Conservation (phyloP, 148 eudicot genomes). For the Chenopodium formosanum region DNA sequence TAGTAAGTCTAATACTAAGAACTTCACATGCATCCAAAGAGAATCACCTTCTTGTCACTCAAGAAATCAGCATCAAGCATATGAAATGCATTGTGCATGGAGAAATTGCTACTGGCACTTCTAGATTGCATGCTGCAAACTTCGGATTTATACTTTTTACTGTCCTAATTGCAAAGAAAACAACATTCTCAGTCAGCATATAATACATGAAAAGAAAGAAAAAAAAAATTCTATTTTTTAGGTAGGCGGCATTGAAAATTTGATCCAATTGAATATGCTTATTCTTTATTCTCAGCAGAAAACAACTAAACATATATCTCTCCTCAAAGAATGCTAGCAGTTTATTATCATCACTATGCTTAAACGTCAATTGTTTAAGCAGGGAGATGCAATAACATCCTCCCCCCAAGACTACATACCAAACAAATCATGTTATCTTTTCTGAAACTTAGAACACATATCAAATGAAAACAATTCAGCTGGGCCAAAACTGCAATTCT, state of each 20-base stretch:
- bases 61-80: slow-evolving; percentile 73
- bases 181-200: neutral
- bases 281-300: neutral
- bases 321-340: neutral
- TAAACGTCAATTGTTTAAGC: neutral
- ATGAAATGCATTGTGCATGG: slow-evolving; percentile 36
- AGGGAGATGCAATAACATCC: no score
- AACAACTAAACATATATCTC: neutral
- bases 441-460: no score
- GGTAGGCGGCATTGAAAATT: neutral
- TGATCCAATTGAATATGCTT: neutral
- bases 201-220: neutral
- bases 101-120: slow-evolving; percentile 25
- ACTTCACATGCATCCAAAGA: neutral
- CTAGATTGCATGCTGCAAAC: slow-evolving; percentile 21
- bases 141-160: slow-evolving; percentile 31
- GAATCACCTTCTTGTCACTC: slow-evolving; percentile 51
- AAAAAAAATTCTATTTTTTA: neutral
- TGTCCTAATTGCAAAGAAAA: slow-evolving; percentile 46
- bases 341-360: neutral
- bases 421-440: no score
- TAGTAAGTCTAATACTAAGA: neutral
- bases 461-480: no score
- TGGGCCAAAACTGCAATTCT: no score
- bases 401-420: no score